A percentile compares a stretch with the other conserved stretches of the same genome.
Conservation (phyloP, 2,329 filamentous ascomycete species). For the Xylaria sp. region DNA sequence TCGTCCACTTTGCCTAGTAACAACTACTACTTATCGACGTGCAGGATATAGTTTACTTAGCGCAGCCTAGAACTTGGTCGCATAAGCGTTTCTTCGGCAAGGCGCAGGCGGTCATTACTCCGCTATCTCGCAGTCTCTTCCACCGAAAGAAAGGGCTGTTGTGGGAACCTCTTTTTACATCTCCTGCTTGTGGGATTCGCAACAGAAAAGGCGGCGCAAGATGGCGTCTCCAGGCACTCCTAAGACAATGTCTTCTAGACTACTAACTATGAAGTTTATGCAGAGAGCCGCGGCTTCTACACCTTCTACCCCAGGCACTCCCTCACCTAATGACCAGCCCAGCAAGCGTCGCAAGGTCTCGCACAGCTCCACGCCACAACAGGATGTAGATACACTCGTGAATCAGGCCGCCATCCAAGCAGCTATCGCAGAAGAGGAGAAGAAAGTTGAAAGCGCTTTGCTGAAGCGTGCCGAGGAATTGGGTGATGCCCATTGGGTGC, state of each 20-base stretch:
- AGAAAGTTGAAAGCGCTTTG: conserved; percentile 64
- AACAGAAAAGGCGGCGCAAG: conserved; percentile 21
- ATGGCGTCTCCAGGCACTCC: conserved; percentile 62
- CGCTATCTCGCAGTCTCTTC: neutral
- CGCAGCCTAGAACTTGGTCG: neutral
- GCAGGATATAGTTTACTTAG: neutral
- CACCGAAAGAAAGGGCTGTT: neutral
- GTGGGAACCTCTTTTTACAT: neutral
- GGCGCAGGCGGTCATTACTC: neutral
- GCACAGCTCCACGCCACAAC: conserved; percentile 42
- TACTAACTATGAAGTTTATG: conserved; percentile 98
- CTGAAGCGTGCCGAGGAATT: conserved; percentile 65
- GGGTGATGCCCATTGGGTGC: conserved; percentile 77
- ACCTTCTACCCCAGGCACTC: conserved; percentile 51
- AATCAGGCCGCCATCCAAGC: conserved; percentile 67
- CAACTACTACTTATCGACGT: neutral
- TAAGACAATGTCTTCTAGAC: conserved; percentile 81
- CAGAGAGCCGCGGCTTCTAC: conserved; percentile 79
- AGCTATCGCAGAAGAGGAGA: conserved; percentile 70
- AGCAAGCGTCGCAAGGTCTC: conserved; percentile 68
- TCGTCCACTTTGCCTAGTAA: neutral
- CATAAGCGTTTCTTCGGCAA: neutral
- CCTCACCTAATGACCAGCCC: conserved; percentile 54
- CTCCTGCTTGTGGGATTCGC: neutral
- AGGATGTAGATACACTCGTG: conserved; percentile 51